Conservation (phyloP, 768 basidiomycete species). For the Psilocybe azurescens region DNA sequence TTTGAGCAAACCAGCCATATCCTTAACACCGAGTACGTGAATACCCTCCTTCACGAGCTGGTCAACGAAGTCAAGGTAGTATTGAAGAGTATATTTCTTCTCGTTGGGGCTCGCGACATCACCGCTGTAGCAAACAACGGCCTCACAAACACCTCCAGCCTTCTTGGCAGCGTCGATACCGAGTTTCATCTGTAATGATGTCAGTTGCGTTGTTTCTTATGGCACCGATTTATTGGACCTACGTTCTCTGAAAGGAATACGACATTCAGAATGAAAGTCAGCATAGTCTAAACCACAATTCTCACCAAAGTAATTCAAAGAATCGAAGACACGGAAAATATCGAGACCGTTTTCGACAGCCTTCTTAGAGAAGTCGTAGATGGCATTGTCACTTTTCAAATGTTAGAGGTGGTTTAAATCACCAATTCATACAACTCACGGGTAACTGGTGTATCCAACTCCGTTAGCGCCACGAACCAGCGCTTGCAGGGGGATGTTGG, state of each 20-base stretch:
- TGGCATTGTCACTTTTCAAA: slow-evolving; percentile 84
- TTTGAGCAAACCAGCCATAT: slow-evolving; percentile 98
- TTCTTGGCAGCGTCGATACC: slow-evolving; percentile 99
- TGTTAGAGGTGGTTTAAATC: slow-evolving; percentile 15
- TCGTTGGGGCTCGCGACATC: slow-evolving; percentile 95
- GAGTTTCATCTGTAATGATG: slow-evolving; percentile 76
- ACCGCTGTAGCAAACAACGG: slow-evolving; percentile 97
- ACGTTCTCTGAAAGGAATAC: slow-evolving; percentile 65
- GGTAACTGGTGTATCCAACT: slow-evolving; percentile 98
- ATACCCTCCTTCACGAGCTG: slow-evolving; percentile 94
- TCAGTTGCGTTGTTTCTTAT: slow-evolving; percentile 4
- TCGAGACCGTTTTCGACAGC: slow-evolving; percentile 99
- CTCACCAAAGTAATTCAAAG: slow-evolving; percentile 96
- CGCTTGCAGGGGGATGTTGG: slow-evolving; percentile 98
- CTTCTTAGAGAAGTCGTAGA: slow-evolving; percentile 99
- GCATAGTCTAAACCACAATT: slow-evolving; percentile 18
- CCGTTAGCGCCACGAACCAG: slow-evolving; percentile 99
- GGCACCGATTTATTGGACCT: slow-evolving; percentile 22
- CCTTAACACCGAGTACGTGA: slow-evolving; percentile 97
- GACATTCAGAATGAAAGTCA: slow-evolving; percentile 1
- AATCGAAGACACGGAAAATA: slow-evolving; percentile 99
- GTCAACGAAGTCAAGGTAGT: slow-evolving; percentile 96
- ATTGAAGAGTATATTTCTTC: slow-evolving; percentile 96
- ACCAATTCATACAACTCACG: slow-evolving; percentile 55
- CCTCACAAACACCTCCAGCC: slow-evolving; percentile 98